Percentiles rank a stretch among this genome's conserved stretches.
Evolutionary conservation across 306 rosid species (phyloP).

Genomic region (Quercus wislizeni): DNA sequence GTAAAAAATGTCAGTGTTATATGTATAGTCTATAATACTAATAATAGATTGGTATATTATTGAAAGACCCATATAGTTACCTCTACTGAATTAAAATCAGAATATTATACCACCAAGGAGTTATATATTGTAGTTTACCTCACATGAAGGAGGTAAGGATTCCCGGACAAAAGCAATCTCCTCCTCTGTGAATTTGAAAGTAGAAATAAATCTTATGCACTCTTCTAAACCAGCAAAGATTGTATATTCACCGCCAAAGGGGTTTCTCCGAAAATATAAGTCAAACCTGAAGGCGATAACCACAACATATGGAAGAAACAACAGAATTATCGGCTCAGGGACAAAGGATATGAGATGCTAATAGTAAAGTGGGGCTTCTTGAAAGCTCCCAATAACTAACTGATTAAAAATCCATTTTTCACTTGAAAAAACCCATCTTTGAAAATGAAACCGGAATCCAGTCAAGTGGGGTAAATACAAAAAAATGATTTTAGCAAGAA

Average conservation of each 20-base stretch:
- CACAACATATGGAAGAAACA: neutral
- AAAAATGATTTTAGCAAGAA: neutral
- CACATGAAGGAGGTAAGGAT: constrained; percentile 69
- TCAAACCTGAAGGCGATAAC: constrained; percentile 66
- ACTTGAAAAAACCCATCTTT: neutral
- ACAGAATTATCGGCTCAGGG: neutral
- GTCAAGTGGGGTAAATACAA: neutral
- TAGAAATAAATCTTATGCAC: constrained; percentile 84
- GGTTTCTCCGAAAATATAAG: constrained; percentile 93
- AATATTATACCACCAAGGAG: neutral
- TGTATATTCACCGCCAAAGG: constrained; percentile 97
- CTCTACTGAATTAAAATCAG: constrained; percentile 1
- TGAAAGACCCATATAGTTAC: neutral
- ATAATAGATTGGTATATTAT: neutral
- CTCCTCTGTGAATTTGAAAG: constrained; percentile 76
- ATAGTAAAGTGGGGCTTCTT: neutral
- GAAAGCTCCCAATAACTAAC: neutral
- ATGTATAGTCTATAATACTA: neutral
- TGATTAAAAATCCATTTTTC: neutral
- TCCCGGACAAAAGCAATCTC: constrained; percentile 72
- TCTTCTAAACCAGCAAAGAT: constrained; percentile 95
- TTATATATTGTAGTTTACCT: constrained; percentile 47
- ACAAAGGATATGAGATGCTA: neutral
- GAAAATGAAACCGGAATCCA: neutral
- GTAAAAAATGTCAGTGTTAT: no score